Evolutionary conservation across 768 basidiomycete species (phyloP).

Genomic region (Cystofilobasidium bisporidii): DNA sequence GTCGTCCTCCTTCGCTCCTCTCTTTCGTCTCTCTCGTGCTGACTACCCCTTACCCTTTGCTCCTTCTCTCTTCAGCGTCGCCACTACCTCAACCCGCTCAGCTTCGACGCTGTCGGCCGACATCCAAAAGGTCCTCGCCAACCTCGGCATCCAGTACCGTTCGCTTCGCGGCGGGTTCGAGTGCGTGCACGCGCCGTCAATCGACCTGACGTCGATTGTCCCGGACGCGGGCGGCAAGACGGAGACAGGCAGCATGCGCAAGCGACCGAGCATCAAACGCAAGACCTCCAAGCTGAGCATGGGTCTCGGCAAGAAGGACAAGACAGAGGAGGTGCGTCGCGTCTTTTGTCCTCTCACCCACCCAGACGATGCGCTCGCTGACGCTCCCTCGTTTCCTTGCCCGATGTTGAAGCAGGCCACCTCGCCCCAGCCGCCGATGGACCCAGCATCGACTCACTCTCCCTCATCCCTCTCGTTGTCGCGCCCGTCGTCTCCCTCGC

Average conservation of each 20-base stretch:
- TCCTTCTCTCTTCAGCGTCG: slow-evolving; percentile 53
- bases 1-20: too few species aligned
- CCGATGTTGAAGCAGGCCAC: too few species aligned
- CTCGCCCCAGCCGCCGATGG: too few species aligned
- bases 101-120: slow-evolving; percentile 71
- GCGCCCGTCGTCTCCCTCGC: background rate
- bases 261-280: slow-evolving; percentile 27
- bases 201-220: slow-evolving; percentile 68
- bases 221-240: slow-evolving; percentile 8
- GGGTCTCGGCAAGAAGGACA: slow-evolving; percentile 24
- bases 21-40: slow-evolving; percentile 30
- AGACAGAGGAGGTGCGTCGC: background rate
- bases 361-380: too few species aligned
- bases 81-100: slow-evolving; percentile 86
- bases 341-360: too few species aligned
- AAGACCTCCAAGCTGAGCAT: slow-evolving; percentile 30
- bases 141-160: slow-evolving; percentile 90
- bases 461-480: too few species aligned
- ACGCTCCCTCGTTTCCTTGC: too few species aligned
- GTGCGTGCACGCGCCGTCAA: slow-evolving; percentile 89
- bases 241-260: too few species aligned
- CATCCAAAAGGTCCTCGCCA: slow-evolving; percentile 73
- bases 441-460: too few species aligned
- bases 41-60: background rate
- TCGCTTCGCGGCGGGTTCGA: slow-evolving; percentile 87